Conservation (phyloP, 148 eudicot species). For the Persicaria tinctoria region DNA sequence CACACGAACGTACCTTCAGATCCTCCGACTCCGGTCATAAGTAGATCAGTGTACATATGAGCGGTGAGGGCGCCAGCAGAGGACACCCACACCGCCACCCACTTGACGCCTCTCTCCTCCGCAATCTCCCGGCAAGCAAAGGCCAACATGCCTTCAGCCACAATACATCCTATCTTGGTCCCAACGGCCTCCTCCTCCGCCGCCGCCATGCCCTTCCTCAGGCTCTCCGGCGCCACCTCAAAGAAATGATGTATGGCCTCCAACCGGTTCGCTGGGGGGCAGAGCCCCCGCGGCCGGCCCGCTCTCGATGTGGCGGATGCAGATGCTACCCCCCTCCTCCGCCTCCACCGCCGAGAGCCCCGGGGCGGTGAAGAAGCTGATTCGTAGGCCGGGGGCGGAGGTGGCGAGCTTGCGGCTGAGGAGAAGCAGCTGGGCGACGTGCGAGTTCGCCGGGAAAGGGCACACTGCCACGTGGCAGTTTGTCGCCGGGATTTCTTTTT, state of each 20-base stretch:
- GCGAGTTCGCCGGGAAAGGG: slow-evolving; percentile 1
- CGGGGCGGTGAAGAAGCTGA: slow-evolving; percentile 17
- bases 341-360: not conserved
- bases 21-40: slow-evolving; percentile 21
- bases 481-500: not conserved
- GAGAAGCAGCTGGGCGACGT: slow-evolving; percentile 5
- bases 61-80: slow-evolving; percentile 19
- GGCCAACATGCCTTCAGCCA: slow-evolving; percentile 37
- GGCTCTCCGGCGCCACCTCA: slow-evolving; percentile 21
- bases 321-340: not conserved
- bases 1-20: not conserved
- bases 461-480: slow-evolving; percentile 9
- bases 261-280: not conserved
- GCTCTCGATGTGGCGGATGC: not conserved
- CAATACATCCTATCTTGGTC: slow-evolving; percentile 21
- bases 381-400: not conserved
- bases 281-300: not conserved
- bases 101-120: slow-evolving; percentile 20
- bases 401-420: not conserved
- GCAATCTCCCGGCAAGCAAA: slow-evolving; percentile 22
- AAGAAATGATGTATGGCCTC: slow-evolving; percentile 25
- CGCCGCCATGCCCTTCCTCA: slow-evolving; percentile 18
- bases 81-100: slow-evolving; percentile 27
- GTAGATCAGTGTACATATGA: slow-evolving; percentile 33
- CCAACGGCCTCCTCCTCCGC: slow-evolving; percentile 28